Evolutionary conservation across 2,329 filamentous ascomycete species (phyloP), one percentile per base, ranked within the genome.

Genomic region (Aspergillus ustus): DNA sequence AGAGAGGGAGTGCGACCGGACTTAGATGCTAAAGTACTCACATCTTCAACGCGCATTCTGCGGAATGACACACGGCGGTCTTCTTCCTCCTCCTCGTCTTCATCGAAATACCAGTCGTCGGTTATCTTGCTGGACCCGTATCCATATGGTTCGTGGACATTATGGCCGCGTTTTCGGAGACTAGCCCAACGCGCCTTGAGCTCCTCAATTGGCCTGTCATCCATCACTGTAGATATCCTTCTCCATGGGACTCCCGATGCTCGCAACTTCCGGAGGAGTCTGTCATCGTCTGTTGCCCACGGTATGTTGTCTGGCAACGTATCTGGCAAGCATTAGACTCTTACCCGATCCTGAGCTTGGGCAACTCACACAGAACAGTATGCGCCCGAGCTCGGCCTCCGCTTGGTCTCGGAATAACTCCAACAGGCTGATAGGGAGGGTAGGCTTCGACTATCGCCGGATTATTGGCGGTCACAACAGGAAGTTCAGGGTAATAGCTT

Each of bases 251-350:
- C 56, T 37, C 66, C 60, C 25, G 64, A 64, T 17, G 49, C 34
- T 40, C 68, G 70, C 49, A 74, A 54, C 31, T 66, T 62, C 17
- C 52, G 28, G 8, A 72, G 66, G 15, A 63, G 61, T 9, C 43
- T 52, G 34, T 72, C 68, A 29, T 72, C 66, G 19, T 67, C 65
- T 1, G 63, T 28, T 17, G 69, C 65, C 70, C 71, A 72, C 15
- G 25, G 22, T 17, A 25, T 31, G 31, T 22, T 7, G 20, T 4
- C 37, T 51, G 13, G 34, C 34, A 40, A 15, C 11, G 34, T 40
- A 13, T 40, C 34, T 40, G 8, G 34, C 34, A 40, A 40, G 34
- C 34, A 34, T 46, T 17, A 20, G 50, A 20, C 8, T 29, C 15
- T 2, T 25, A 45, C 11, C 49, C 20, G 28, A 22, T 37, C 9